These are phyloP conservation scores for Luvunga scandens DNA, from an alignment of 345 rosid genomes.

Conservation along the genomic window DNA sequence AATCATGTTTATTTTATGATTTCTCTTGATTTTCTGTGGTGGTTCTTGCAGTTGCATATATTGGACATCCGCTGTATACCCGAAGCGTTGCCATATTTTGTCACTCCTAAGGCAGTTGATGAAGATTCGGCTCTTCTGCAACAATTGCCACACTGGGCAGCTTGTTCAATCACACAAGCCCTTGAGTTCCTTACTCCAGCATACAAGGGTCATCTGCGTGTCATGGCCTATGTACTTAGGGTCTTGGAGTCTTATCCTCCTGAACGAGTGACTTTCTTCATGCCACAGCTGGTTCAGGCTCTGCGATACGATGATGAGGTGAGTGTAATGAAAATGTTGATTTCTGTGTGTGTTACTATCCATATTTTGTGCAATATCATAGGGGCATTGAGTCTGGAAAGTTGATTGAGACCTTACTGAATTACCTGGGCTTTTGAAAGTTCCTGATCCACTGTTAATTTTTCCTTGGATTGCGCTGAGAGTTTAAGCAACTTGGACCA, in stretches of 20 bases:
- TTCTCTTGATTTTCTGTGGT: constrained; percentile 14
- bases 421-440: not conserved
- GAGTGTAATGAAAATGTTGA: constrained; percentile 19
- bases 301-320: constrained; percentile 91
- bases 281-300: constrained; percentile 98
- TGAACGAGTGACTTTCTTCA: constrained; percentile 89
- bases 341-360: not conserved
- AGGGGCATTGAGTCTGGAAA: not conserved
- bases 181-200: constrained; percentile 94
- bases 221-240: constrained; percentile 98
- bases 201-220: constrained; percentile 97
- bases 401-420: constrained; percentile 5
- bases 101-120: constrained; percentile 91
- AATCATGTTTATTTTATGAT: not conserved
- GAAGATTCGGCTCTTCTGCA: constrained; percentile 91
- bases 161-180: constrained; percentile 95
- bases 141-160: constrained; percentile 99
- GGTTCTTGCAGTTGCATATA: constrained; percentile 65
- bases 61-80: constrained; percentile 78
- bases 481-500: not conserved
- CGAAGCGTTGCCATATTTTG: constrained; percentile 96
- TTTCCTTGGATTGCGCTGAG: not conserved
- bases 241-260: constrained; percentile 99
- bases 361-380: not conserved
- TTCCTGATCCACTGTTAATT: not conserved